phyloP scores from a whole-genome alignment of 2,329 filamentous ascomycete genomes.

The Sclerotinia trifoliorum region DNA sequence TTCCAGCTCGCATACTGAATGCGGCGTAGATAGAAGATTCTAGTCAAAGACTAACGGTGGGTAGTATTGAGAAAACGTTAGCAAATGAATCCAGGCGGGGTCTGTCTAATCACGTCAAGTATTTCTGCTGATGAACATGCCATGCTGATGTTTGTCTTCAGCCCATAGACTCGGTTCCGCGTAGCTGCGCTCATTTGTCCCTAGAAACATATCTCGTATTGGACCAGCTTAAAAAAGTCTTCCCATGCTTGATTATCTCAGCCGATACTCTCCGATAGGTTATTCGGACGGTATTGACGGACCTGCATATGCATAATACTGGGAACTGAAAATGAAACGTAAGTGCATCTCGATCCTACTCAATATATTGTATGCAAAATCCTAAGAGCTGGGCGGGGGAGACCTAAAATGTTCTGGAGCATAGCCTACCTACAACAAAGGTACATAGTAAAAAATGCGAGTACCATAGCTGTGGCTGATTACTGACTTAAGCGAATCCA shows the following conservation, averaged over 20 bases:
- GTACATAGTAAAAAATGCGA: background rate
- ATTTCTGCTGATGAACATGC: background rate
- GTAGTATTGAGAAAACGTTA: background rate
- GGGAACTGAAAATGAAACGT: slow-evolving; percentile 12
- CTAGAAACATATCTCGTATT: slow-evolving; percentile 13
- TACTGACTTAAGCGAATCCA: slow-evolving; percentile 13
- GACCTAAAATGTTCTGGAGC: background rate
- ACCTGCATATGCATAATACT: slow-evolving; percentile 12
- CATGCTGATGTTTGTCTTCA: slow-evolving; percentile 9
- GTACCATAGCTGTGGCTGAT: background rate
- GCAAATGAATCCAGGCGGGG: background rate
- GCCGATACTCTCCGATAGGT: slow-evolving; percentile 3
- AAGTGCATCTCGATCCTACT: slow-evolving; percentile 11
- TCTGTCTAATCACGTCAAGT: background rate
- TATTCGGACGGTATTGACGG: slow-evolving; percentile 7
- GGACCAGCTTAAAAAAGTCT: background rate
- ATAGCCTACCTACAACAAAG: slow-evolving; percentile 3
- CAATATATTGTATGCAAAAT: background rate
- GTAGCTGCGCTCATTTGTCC: background rate
- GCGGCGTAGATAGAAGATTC: background rate
- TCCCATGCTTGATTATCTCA: background rate
- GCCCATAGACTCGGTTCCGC: slow-evolving; percentile 17
- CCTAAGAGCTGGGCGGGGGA: background rate
- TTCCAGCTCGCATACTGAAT: slow-evolving; percentile 1
- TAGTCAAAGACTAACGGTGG: background rate